Base-by-base conservation (phyloP, 805 yeast species). In the Hanseniaspora jakobsenii region DNA sequence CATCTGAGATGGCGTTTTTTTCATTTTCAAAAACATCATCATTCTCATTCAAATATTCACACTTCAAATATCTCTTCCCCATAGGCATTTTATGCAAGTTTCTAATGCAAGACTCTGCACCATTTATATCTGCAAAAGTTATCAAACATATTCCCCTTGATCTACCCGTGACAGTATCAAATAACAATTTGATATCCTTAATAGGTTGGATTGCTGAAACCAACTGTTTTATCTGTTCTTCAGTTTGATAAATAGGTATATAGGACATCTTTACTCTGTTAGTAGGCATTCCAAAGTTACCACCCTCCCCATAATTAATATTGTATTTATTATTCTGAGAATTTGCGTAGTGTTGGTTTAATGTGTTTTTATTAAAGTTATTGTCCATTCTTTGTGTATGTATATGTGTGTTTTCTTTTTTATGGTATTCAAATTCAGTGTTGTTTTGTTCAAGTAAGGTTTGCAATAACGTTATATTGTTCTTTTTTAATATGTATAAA, bases 181-280 rank as follows among this genome's bases (percentile, higher is more conserved):
- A 84, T 59, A 84, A 70, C 55, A 89, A 70, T 57, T 79, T 78
- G 48, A 84, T 65, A 45, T 73, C 75, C 21, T 73, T 71, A 2
- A 89, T 89, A 0, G 96, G 95, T 1, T 96, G 97, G 2, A 84
- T 91, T 2, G 93, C 77, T 47, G 71, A 68, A 49, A 94, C 93
- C 12, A 89, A 74, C 50, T 83, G 94, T 52, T 74, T 62, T n/a
- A 89, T 79, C 59, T 87, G 96, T 53, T 85, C 94, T 58, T 89
- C 97, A 0, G 95, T 82, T 56, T 82, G 85, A 55, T 89, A 96
- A 57, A 78, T 85, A 1, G 97, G 97, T 30, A 89, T 81, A 13
- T 84, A 79, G 3, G 95, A 94, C 32, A 87, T 73, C 54, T 81
- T 81, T 2, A 85, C 80, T 27, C 72, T 73, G 47, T 62, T 50